phyloP scores from a whole-genome alignment of 1,139 yeast species.

The Pneumocystis jirovecii region DNA sequence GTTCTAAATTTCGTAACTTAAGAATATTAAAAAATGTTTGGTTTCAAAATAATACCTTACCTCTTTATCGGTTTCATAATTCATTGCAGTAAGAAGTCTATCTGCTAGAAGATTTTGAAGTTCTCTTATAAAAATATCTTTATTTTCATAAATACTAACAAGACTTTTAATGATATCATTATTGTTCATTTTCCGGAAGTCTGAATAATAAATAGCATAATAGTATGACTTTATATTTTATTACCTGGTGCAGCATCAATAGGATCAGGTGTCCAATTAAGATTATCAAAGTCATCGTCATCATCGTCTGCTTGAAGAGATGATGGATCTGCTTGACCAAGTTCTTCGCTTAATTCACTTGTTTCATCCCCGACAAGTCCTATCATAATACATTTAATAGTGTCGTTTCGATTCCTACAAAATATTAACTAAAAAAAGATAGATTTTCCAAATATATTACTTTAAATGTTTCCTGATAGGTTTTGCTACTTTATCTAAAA shows the following conservation, averaged over 20 bases:
- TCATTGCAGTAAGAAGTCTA: constrained; percentile 36
- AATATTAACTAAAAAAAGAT: neutral
- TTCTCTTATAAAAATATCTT: constrained; percentile 58
- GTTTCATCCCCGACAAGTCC: constrained; percentile 48
- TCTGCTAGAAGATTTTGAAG: constrained; percentile 53
- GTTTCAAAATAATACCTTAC: constrained; percentile 7
- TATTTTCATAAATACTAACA: constrained; percentile 62
- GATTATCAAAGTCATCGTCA: constrained; percentile 21
- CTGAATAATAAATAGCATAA: constrained; percentile 27
- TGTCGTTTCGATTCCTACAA: constrained; percentile 45
- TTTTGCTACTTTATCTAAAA: constrained; percentile 59
- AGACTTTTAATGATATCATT: constrained; percentile 60
- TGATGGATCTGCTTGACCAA: constrained; percentile 27
- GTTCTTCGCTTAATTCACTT: constrained; percentile 33
- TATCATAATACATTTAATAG: constrained; percentile 51
- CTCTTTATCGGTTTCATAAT: constrained; percentile 30
- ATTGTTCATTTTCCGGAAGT: constrained; percentile 23
- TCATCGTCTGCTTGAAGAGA: constrained; percentile 7
- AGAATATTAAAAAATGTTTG: constrained; percentile 16
- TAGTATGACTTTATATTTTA: constrained; percentile 5
- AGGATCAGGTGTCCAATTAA: constrained; percentile 80
- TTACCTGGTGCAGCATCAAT: constrained; percentile 86
- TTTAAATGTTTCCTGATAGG: constrained; percentile 56
- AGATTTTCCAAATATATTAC: neutral
- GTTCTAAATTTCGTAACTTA: constrained; percentile 29